Percentiles rank a stretch among this genome's conserved stretches.
Evolutionary conservation across 495 filamentous ascomycete genomes (phyloP).

Genomic region (Aspergillus heteromorphus): DNA sequence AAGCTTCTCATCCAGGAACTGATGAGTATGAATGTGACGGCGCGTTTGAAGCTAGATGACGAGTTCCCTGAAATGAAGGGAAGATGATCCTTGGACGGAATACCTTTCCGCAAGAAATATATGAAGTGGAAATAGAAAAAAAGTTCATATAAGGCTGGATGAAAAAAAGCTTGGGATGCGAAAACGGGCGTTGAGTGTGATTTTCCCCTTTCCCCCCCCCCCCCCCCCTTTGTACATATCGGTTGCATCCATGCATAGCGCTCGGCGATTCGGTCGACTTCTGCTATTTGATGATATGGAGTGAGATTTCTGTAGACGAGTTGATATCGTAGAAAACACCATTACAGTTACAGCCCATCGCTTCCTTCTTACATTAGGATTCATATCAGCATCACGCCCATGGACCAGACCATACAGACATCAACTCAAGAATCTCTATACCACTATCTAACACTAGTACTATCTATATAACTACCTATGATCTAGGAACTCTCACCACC

Average conservation of each 20-base stretch:
- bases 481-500: not conserved
- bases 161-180: not conserved
- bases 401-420: too few relatives aligned
- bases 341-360: too few relatives aligned
- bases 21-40: constrained; percentile 94
- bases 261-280: constrained; percentile 10
- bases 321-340: not conserved
- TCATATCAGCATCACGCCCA: too few relatives aligned
- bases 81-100: constrained; percentile 15
- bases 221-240: constrained; percentile 16
- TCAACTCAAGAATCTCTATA: too few relatives aligned
- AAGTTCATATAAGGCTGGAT: not conserved
- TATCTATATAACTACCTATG: too few relatives aligned
- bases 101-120: not conserved
- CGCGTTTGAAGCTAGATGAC: constrained; percentile 78
- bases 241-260: constrained; percentile 27
- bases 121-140: constrained; percentile 7
- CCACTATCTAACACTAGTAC: too few relatives aligned
- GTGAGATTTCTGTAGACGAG: not conserved
- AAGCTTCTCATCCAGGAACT: constrained; percentile 96
- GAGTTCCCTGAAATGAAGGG: constrained; percentile 67
- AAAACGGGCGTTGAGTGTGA: constrained; percentile 4
- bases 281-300: not conserved
- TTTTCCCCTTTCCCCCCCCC: not conserved
- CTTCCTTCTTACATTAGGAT: too few relatives aligned